Percentiles rank a stretch among this genome's conserved stretches.
phyloP scores from a whole-genome alignment of 768 basidiomycete species.

The Boletus reticulatus region DNA sequence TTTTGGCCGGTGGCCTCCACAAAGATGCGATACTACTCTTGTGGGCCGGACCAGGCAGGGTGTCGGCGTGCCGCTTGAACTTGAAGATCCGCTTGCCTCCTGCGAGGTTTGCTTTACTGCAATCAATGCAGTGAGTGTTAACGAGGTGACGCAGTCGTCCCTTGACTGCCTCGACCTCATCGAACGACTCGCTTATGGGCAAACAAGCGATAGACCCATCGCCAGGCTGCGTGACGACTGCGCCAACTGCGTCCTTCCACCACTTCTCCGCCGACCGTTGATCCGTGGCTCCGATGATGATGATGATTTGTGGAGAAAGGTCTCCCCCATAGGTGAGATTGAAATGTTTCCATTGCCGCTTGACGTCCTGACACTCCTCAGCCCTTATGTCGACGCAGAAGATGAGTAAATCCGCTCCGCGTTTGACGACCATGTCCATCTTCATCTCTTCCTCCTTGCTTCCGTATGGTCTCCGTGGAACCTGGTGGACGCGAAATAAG shows the following conservation, averaged over 20 bases:
- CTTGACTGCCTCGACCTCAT: constrained; percentile 2
- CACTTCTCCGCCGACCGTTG: constrained; percentile 19
- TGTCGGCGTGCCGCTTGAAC: background rate
- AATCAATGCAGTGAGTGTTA: constrained; percentile 24
- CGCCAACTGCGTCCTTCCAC: constrained; percentile 10
- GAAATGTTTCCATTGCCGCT: constrained; percentile 24
- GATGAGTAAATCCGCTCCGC: constrained; percentile 23
- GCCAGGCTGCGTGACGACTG: background rate
- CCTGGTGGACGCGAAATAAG: constrained; percentile 19
- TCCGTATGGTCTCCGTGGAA: constrained; percentile 5
- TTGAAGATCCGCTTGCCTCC: constrained; percentile 12
- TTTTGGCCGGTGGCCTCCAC: background rate
- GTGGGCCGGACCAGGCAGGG: constrained; percentile 1
- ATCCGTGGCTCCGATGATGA: constrained; percentile 17
- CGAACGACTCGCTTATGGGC: constrained; percentile 5
- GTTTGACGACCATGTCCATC: constrained; percentile 10
- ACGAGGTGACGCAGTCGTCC: constrained; percentile 12
- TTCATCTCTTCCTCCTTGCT: constrained; percentile 3
- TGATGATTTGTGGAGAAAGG: constrained; percentile 24
- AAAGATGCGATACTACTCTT: background rate
- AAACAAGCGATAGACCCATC: constrained; percentile 15
- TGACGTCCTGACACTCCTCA: constrained; percentile 6
- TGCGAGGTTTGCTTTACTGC: constrained; percentile 13
- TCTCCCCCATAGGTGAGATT: constrained; percentile 23
- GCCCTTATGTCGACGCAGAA: constrained; percentile 16